phyloP scores from a whole-genome alignment of 192 early-diverging fungal species.

The Diversispora epigaea region DNA sequence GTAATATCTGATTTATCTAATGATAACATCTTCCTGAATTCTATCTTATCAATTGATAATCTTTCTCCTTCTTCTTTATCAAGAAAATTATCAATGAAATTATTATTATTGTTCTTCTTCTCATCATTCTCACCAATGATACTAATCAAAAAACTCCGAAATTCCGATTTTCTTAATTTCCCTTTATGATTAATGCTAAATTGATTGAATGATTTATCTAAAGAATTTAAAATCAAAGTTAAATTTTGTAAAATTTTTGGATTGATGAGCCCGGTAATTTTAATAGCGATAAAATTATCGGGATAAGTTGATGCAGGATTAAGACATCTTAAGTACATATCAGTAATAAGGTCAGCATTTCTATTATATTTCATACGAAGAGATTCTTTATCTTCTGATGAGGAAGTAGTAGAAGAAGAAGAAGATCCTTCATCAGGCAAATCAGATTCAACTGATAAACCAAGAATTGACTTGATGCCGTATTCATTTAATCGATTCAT shows the following conservation, averaged over 20 bases:
- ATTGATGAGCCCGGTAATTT: conserved; percentile 81
- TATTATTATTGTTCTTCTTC: background rate
- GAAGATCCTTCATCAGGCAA: conserved; percentile 52
- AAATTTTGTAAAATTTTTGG: conserved; percentile 74
- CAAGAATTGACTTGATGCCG: conserved; percentile 83
- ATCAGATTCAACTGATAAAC: conserved; percentile 87
- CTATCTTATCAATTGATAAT: conserved; percentile 60
- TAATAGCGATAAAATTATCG: conserved; percentile 80
- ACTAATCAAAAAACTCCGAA: conserved; percentile 38
- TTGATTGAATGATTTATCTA: conserved; percentile 51
- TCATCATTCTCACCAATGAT: conserved; percentile 27
- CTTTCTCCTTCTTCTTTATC: conserved; percentile 52
- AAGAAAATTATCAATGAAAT: conserved; percentile 23
- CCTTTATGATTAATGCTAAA: conserved; percentile 40
- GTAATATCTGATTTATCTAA: conserved; percentile 54
- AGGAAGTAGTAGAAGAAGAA: background rate
- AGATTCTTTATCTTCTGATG: conserved; percentile 40
- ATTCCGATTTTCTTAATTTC: conserved; percentile 39
- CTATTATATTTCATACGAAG: conserved; percentile 39
- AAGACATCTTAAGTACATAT: conserved; percentile 70
- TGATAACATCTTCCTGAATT: conserved; percentile 65
- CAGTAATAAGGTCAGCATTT: conserved; percentile 65
- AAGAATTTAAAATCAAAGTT: conserved; percentile 51
- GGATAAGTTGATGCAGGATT: conserved; percentile 65
- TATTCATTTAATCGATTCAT: conserved; percentile 66